These are phyloP conservation scores for Cutaneotrichosporon sp. DNA, from an alignment of 1,284 basidiomycete genomes.

Conservation along the genomic window DNA sequence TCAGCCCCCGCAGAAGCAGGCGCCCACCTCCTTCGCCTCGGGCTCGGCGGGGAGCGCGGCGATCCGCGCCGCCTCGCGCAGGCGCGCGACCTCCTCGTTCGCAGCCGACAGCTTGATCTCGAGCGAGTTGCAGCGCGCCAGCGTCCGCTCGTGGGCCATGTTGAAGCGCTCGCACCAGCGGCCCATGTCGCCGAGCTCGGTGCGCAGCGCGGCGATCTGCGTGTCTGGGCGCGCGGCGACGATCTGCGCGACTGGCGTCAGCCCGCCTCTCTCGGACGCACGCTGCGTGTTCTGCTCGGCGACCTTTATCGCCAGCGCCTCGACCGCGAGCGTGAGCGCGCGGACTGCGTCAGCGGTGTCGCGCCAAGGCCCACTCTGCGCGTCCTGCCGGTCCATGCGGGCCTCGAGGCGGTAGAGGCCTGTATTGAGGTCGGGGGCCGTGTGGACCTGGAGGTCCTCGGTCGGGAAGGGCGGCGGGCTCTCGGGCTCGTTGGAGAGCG, in stretches of 20 bases:
- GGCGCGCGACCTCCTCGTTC: conserved; percentile 6
- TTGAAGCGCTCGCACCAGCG: conserved; percentile 9
- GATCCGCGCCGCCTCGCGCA: background rate
- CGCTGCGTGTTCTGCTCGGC: conserved; percentile 3
- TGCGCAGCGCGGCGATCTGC: conserved; percentile 4
- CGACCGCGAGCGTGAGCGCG: background rate
- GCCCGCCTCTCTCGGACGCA: background rate
- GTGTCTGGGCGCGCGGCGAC: background rate
- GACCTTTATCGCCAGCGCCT: background rate
- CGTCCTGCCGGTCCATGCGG: conserved; percentile 10
- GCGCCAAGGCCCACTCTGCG: conserved; percentile 5
- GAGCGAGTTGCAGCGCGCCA: conserved; percentile 3
- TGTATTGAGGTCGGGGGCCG: background rate
- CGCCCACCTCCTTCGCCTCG: background rate
- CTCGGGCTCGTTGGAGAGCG: background rate
- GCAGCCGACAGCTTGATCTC: background rate
- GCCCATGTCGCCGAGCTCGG: conserved; percentile 6
- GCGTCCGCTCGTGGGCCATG: background rate
- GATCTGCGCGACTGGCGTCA: conserved; percentile 4
- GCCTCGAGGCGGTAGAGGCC: conserved; percentile 10
- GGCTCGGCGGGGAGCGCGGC: background rate
- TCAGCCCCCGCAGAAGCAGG: background rate
- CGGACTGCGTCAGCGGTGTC: conserved; percentile 6
- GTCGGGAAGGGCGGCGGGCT: background rate
- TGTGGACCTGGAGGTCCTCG: background rate